These are phyloP conservation scores for Phylloporus sp. DNA, from an alignment of 768 basidiomycete genomes.

Conservation along the genomic window DNA sequence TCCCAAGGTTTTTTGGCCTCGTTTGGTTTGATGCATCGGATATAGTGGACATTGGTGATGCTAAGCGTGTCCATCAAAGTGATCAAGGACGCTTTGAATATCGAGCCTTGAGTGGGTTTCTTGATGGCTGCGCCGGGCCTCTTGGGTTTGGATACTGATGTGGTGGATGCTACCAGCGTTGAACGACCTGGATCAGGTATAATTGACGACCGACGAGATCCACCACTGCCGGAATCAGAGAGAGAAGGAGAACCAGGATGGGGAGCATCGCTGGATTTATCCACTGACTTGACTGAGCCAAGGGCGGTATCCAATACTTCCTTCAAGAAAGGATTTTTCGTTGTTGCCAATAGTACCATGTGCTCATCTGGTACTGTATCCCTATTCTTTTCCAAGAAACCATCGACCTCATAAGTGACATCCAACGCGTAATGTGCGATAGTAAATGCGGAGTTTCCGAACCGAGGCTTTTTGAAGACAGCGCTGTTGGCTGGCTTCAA, in stretches of 20 bases:
- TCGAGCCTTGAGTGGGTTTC: conserved; percentile 97
- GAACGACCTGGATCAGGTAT: conserved; percentile 85
- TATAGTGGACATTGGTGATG: conserved; percentile 98
- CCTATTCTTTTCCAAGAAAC: conserved; percentile 97
- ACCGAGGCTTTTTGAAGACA: conserved; percentile 98
- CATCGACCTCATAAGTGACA: conserved; percentile 97
- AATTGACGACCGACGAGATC: conserved; percentile 75
- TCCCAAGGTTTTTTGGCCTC: conserved; percentile 97
- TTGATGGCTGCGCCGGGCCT: conserved; percentile 64
- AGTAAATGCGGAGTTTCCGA: conserved; percentile 95
- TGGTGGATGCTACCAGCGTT: conserved; percentile 54
- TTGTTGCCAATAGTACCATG: conserved; percentile 77
- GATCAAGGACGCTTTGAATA: conserved; percentile 94
- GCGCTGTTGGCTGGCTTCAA: conserved; percentile 77
- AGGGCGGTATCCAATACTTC: conserved; percentile 92
- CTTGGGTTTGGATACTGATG: conserved; percentile 42
- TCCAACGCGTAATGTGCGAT: conserved; percentile 98
- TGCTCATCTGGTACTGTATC: conserved; percentile 99
- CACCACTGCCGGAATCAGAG: conserved; percentile 72
- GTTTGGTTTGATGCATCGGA: conserved; percentile 99
- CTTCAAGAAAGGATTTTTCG: conserved; percentile 89
- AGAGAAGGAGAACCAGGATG: conserved; percentile 70
- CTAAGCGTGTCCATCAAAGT: conserved; percentile 96
- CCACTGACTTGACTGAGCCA: conserved; percentile 60
- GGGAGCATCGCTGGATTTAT: conserved; percentile 43